Evolutionary conservation across 2,329 filamentous ascomycete genomes (phyloP).

Genomic region (Cladophialophora psammophila): DNA sequence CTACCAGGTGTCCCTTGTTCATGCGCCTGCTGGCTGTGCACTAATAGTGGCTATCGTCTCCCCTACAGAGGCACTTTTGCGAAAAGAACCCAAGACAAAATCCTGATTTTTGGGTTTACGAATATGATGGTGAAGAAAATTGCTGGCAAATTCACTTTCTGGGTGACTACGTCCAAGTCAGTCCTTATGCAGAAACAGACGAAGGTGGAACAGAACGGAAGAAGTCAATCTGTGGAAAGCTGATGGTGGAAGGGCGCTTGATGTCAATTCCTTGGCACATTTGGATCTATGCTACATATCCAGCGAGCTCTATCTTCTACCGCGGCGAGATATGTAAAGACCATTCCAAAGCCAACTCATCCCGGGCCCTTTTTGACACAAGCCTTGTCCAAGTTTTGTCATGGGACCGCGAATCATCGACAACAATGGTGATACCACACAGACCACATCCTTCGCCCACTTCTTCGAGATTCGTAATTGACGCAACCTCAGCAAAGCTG

Average conservation of each 20-base stretch:
- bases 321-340: background rate
- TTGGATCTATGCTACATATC: constrained; percentile 16
- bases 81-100: background rate
- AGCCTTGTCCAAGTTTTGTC: background rate
- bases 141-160: background rate
- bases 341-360: background rate
- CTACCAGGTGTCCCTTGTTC: constrained; percentile 11
- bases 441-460: constrained; percentile 10
- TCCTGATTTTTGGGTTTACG: background rate
- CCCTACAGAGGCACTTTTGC: constrained; percentile 6
- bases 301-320: constrained; percentile 7
- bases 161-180: constrained; percentile 3
- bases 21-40: constrained; percentile 7
- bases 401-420: background rate
- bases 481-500: background rate
- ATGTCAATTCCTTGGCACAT: constrained; percentile 1
- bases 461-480: constrained; percentile 13
- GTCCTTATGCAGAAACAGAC: background rate
- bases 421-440: background rate
- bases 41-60: background rate
- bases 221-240: constrained; percentile 7
- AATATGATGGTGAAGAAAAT: background rate
- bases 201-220: background rate
- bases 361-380: background rate
- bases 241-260: constrained; percentile 13